Base-by-base conservation (phyloP, 1,284 basidiomycete species). In the Thecaphora thlaspeos region DNA sequence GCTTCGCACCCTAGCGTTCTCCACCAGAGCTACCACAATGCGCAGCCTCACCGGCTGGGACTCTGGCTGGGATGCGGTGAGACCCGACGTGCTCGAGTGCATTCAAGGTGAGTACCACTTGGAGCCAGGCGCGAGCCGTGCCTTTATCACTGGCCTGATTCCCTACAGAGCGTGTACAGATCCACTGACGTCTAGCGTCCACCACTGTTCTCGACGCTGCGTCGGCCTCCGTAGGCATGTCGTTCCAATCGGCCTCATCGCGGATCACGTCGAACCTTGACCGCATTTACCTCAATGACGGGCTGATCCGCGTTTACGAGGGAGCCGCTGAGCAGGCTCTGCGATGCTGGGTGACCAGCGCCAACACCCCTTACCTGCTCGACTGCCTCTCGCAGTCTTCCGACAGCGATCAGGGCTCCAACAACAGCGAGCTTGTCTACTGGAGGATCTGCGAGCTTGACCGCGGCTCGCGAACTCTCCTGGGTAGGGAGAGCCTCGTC, bases 371-470 rank as follows among this genome's bases (percentile, higher is more conserved):
- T 2, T 58, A 58, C 39, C 42, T 52, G 50, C 49, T 58, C 10
- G 37, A 42, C 26, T 15, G 34, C 23, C 10, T 21, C 14, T 19
- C 41, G 8, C 2, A 37, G 3, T 39, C 49, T 18, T 14, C 44
- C 4, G 19, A 46, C 0, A 49, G 1, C 15, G 11, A 24, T 17
- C 2, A 19, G 12, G 19, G 19, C 18, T 12, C 23, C 41, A 24
- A 19, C 26, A 24, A 46, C 22, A 45, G 52, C 38, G 50, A 52
- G 22, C 50, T 58, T 23, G 55, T 49, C 40, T 58, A 58, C 22
- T 58, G 55, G 55, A 38, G 55, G 3, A 58, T 58, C 36, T 58
- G 55, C 43, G 55, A 58, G 50, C 55, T 58, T 3, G 55, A 58
- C n/a, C 49, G 55, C 1, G 55, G 55, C 18, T 46, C 55, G 30